Base-by-base conservation (phyloP, 768 basidiomycete genomes). In the Coprinellus micaceus region DNA sequence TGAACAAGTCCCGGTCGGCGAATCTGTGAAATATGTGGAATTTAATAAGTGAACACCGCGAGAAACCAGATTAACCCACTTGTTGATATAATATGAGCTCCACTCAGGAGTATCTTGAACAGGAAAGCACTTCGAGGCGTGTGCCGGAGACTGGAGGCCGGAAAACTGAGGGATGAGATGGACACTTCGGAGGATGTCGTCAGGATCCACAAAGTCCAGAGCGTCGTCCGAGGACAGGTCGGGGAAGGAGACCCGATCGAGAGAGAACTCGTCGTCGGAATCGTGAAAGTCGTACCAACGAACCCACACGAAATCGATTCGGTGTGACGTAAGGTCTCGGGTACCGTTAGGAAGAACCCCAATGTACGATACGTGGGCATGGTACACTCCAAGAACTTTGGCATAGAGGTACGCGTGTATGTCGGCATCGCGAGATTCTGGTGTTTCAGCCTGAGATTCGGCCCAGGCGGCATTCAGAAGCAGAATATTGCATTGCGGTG, bases 331-430 rank as follows among this genome's bases (percentile, higher is more conserved):
- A 15, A 7, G 13, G 47, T 26, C 7, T 13, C 47, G 9, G 21
- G 24, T 25, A 10, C 47, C 47, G 24, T 30, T 25, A 22, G 47
- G 47, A 15, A 48, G 28, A 6, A 19, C 10, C 21, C 47, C 47
- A 26, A 48, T 22, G 28, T 24, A 48, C 7, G 24, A 48, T 9
- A 5, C 51, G 24, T 52, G 19, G 4, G 30, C 48, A 5, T 50
- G 48, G 48, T 10, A 58, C 13, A 58, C 39, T 12, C 53, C 46
- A 1, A 58, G 46, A n/a, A 59, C 29, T 10, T 53, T 26, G 2
- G 48, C 54, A 51, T 59, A 59, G 29, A 44, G 48, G 24, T 50
- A 59, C 4, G 54, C 46, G 22, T 12, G 5, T 28, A n/a, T 11
- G 33, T 15, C 1, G 9, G 15, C 24, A 19, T 21, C 1, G 7